Evolutionary conservation across 306 rosid genomes (phyloP), one percentile per base, ranked within the genome.

Genomic region (Prunus mongolica): DNA sequence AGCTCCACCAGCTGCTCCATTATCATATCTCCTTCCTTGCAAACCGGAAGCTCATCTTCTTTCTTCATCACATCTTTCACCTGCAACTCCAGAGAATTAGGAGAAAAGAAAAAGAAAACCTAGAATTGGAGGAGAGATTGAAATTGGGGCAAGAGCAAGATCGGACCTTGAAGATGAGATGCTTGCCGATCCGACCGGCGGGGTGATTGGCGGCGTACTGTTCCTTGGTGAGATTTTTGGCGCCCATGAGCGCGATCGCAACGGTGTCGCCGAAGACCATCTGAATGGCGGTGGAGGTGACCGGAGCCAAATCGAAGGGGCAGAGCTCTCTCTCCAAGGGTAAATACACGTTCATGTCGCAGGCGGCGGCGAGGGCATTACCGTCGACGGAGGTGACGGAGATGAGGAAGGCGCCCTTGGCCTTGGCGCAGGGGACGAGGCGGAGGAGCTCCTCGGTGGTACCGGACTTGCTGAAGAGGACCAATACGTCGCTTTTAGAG

Each of bases 261-360:
- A 92, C 93, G 3, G 99, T 96, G 77, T 96, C 99, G 10, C 99
- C 98, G 69, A 96, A 96, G 24, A 96, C 96, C 99, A 96, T 92
- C 84, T 96, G 99, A 30, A 96, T 92, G 0, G 97, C 99, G 3
- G 99, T 92, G 44, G 98, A 96, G 3, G 99, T 96, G 4, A 96
- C 99, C n/a, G 99, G 99, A 2, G 99, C 99, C 54, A 96, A 81
- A 77, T 93, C 90, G 45, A 96, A 92, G 0, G 99, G 99, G 76
- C 99, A 96, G 56, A 96, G 78, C 68, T 96, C 98, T 1, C 98
- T 78, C 89, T 92, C 91, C 49, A 96, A 67, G 0, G 99, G 99
- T 85, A 96, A 86, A 84, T 91, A 91, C 81, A 96, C 94, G 56
- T 78, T 79, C 99, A 96, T 87, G 73, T 96, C 93, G 74, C 98